Base-by-base conservation (phyloP, 1,139 yeast species). In the Blastobotrys illinoisensis region DNA sequence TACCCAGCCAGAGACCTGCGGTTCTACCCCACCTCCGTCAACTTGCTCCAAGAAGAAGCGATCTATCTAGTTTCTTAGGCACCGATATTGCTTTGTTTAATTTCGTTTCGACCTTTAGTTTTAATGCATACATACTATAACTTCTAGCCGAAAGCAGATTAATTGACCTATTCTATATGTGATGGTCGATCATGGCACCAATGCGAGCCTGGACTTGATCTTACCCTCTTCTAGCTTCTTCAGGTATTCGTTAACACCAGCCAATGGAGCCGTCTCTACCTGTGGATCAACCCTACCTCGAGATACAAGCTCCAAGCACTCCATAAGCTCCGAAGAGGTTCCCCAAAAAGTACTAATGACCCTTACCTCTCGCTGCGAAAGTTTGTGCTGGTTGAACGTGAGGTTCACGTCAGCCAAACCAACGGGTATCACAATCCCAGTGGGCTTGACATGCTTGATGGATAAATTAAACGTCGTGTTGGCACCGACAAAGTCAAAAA, bases 341-440 rank as follows among this genome's bases (percentile, higher is more conserved):
- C 83, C 83, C 48, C 82, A 81, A 62, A 77, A 77, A 47, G 74
- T 71, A 56, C 72, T 77, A 44, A 73, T 64, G 46, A 78, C 61
- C 51, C 73, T 70, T 28, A 76, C 69, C 62, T 79, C 82, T 59
- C 78, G 69, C 53, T 75, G 61, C 6, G 59, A 56, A 75, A 78
- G 23, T 9, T 23, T 46, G 18, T 48, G 50, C 58, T 76, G 67
- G 20, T 72, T 69, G 44, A 77, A 58, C 2, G 58, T 54, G 18
- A 78, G 63, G 52, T 70, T 70, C 48, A 68, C 64, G 49, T 67
- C 65, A 2, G 78, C 81, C 58, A 79, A 67, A 0, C 83, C 82
- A 19, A 78, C 72, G 59, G 76, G 72, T 28, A 76, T 67, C 20
- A 78, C 71, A 50, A 70, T 70, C n/a, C 82, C 82, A 26, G 67